These are phyloP conservation scores for Pythium oligandrum DNA, from an alignment of 352 stramenopile species.

Conservation along the genomic window DNA sequence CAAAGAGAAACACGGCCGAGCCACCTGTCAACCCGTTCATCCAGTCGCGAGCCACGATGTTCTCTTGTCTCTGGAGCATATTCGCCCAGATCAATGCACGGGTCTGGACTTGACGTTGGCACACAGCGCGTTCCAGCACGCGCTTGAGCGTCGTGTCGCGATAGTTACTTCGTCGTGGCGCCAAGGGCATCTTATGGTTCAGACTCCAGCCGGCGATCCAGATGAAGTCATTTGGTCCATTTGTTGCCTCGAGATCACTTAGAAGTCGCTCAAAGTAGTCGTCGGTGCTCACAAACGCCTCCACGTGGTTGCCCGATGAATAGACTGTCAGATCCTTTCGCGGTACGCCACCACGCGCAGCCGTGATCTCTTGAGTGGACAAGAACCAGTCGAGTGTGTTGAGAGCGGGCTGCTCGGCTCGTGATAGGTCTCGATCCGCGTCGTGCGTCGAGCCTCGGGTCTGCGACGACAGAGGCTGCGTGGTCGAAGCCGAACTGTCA, in stretches of 20 bases:
- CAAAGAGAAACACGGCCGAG: slow-evolving; percentile 11
- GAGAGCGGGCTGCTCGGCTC: too few species aligned
- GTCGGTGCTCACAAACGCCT: not conserved
- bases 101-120: slow-evolving; percentile 19
- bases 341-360: slow-evolving; percentile 3
- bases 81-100: slow-evolving; percentile 26
- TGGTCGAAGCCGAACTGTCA: too few species aligned
- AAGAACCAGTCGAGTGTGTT: slow-evolving; percentile 10
- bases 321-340: slow-evolving; percentile 4
- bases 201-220: slow-evolving; percentile 22
- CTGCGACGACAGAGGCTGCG: too few species aligned
- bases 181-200: slow-evolving; percentile 12
- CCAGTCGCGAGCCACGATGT: slow-evolving; percentile 16
- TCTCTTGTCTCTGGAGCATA: slow-evolving; percentile 9
- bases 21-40: slow-evolving; percentile 16
- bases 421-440: too few species aligned
- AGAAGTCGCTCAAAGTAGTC: slow-evolving; percentile 5
- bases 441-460: too few species aligned
- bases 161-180: slow-evolving; percentile 1
- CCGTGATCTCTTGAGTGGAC: slow-evolving; percentile 8
- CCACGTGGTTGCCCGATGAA: slow-evolving; percentile 9
- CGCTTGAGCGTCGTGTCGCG: slow-evolving; percentile 8
- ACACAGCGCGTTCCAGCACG: slow-evolving; percentile 17
- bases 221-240: slow-evolving; percentile 6
- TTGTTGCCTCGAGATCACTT: not conserved